Evolutionary conservation across 108 stramenopile species (phyloP).

Genomic region (Cyclotella baltica): DNA sequence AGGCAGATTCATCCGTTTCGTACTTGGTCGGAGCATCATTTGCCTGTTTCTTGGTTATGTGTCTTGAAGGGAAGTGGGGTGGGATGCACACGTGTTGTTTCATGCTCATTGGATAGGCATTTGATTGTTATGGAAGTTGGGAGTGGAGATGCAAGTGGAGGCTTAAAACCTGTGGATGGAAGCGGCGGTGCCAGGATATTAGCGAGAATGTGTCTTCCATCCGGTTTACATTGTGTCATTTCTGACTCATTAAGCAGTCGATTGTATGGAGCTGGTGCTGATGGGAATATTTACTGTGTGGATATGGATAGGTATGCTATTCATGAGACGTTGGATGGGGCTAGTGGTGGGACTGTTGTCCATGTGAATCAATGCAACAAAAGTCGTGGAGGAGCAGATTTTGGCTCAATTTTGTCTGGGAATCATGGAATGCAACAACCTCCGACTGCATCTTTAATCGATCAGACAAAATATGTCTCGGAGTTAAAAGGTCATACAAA

Average conservation of each 20-base stretch:
- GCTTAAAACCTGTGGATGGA: slow-evolving; percentile 2
- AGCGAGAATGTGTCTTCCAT: slow-evolving; percentile 67
- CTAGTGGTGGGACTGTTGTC: slow-evolving; percentile 29
- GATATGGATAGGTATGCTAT: slow-evolving; percentile 78
- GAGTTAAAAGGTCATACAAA: slow-evolving; percentile 77
- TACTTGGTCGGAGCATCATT: slow-evolving; percentile 78
- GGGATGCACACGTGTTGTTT: slow-evolving; percentile 59
- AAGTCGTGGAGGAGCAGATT: slow-evolving; percentile 8
- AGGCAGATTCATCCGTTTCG: slow-evolving; percentile 55
- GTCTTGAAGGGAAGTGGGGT: slow-evolving; percentile 45
- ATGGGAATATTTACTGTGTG: slow-evolving; percentile 75
- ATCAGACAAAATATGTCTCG: slow-evolving; percentile 41
- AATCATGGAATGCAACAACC: slow-evolving; percentile 12
- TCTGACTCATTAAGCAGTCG: slow-evolving; percentile 52
- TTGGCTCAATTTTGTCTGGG: slow-evolving; percentile 30
- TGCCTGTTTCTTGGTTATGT: slow-evolving; percentile 62
- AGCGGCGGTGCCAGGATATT: slow-evolving; percentile 47
- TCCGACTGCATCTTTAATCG: background rate
- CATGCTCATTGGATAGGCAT: slow-evolving; percentile 70
- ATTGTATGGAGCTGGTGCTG: slow-evolving; percentile 68
- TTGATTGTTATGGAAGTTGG: slow-evolving; percentile 69
- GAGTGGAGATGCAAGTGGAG: background rate
- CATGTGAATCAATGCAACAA: slow-evolving; percentile 12
- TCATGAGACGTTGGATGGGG: slow-evolving; percentile 44
- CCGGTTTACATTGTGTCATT: slow-evolving; percentile 52